phyloP scores from a whole-genome alignment of 75 land plant species.

The Pinus tabuliformis region DNA sequence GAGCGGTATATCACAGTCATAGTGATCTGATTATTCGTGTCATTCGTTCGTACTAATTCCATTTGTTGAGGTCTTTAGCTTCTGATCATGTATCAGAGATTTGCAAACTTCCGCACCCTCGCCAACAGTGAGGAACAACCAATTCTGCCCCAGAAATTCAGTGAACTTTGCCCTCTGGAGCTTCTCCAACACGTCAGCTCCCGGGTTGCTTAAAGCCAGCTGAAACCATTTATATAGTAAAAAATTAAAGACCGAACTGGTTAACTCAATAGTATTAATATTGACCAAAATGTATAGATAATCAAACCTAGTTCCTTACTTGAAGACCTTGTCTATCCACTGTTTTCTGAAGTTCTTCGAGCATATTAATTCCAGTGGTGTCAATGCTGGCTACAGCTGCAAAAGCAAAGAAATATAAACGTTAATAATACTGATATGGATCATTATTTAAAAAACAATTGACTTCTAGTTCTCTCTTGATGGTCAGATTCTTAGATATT shows the following conservation, averaged over 20 bases:
- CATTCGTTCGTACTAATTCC: too few species aligned
- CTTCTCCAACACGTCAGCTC: slow-evolving; percentile 76
- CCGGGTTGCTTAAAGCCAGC: slow-evolving; percentile 89
- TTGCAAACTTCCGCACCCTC: slow-evolving; percentile 70
- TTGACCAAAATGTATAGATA: too few species aligned
- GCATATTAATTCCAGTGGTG: slow-evolving; percentile 76
- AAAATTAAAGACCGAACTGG: background rate
- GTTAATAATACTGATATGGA: background rate
- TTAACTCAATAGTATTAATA: background rate
- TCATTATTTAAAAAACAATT: too few species aligned
- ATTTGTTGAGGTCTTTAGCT: background rate
- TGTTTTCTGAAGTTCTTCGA: slow-evolving; percentile 65
- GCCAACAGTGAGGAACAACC: slow-evolving; percentile 79
- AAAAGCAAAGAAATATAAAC: background rate
- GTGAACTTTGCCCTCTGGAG: slow-evolving; percentile 54
- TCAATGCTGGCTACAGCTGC: slow-evolving; percentile 89
- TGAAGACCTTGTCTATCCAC: slow-evolving; percentile 56
- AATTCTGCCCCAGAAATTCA: slow-evolving; percentile 64
- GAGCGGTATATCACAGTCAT: too few species aligned
- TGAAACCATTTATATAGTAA: slow-evolving; percentile 16
- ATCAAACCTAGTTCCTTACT: slow-evolving; percentile 29
- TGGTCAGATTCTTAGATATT: too few species aligned
- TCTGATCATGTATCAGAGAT: slow-evolving; percentile 42
- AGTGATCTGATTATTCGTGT: too few species aligned
- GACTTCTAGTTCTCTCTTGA: too few species aligned